Percentiles rank a stretch among this genome's conserved stretches.
These are phyloP conservation scores for Oryza punctata DNA, from an alignment of 176 grass and related monocot species.

Conservation along the genomic window DNA sequence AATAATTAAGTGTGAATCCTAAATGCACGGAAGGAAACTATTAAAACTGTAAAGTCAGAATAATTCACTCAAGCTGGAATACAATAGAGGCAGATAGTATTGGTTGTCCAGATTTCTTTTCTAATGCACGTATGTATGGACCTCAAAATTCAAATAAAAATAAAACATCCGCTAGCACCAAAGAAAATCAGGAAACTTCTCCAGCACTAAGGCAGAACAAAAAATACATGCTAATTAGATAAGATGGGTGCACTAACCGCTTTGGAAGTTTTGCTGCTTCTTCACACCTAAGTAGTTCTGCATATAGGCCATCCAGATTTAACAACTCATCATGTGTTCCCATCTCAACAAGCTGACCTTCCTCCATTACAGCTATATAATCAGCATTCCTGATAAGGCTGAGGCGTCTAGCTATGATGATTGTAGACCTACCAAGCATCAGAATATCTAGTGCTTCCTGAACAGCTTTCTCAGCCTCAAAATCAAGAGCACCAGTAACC, in stretches of 20 bases:
- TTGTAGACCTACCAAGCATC: conserved; percentile 90
- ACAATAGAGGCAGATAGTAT: neutral
- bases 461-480: conserved; percentile 93
- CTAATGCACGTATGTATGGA: neutral
- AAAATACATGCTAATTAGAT: neutral
- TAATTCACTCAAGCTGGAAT: neutral
- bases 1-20: neutral
- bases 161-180: neutral
- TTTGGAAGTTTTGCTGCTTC: conserved; percentile 93
- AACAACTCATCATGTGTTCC: conserved; percentile 97
- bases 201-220: neutral
- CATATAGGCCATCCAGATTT: conserved; percentile 91
- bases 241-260: conserved; percentile 66
- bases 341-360: conserved; percentile 99
- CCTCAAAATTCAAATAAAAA: neutral
- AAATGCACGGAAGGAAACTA: neutral
- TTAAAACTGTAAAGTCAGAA: neutral
- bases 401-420: conserved; percentile 95
- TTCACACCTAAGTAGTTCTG: conserved; percentile 90
- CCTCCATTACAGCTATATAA: conserved; percentile 99
- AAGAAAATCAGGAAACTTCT: neutral
- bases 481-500: conserved; percentile 97
- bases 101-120: neutral
- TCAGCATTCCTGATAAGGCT: conserved; percentile 98
- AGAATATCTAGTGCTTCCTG: conserved; percentile 93